phyloP scores from a whole-genome alignment of 1,284 basidiomycete genomes.

The Rugosomyces carneus region DNA sequence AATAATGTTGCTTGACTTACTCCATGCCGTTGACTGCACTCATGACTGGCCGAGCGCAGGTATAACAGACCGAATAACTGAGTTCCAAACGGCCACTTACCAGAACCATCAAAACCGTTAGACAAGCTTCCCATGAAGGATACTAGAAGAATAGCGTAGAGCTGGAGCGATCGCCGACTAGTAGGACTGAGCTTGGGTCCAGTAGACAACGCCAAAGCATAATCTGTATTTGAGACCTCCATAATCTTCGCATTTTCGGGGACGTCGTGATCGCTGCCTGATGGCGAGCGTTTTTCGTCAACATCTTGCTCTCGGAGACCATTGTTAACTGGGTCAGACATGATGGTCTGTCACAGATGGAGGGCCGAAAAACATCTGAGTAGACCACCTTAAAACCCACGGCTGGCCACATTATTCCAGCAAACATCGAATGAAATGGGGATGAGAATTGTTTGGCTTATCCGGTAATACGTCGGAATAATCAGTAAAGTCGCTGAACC shows the following conservation, averaged over 20 bases:
- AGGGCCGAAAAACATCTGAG: not conserved
- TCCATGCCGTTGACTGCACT: slow-evolving; percentile 41
- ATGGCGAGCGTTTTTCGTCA: slow-evolving; percentile 8
- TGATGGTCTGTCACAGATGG: not conserved
- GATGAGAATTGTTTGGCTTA: not conserved
- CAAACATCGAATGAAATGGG: slow-evolving; percentile 1
- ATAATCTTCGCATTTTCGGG: slow-evolving; percentile 22
- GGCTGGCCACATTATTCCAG: slow-evolving; percentile 1
- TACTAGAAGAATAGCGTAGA: slow-evolving; percentile 34
- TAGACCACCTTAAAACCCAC: not conserved
- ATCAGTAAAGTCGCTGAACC: not conserved
- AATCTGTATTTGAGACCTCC: slow-evolving; percentile 28
- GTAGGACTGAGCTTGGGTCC: slow-evolving; percentile 33
- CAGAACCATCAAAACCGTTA: slow-evolving; percentile 40
- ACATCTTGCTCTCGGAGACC: slow-evolving; percentile 5
- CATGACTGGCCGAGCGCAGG: slow-evolving; percentile 29
- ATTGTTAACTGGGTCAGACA: slow-evolving; percentile 6
- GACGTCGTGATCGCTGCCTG: slow-evolving; percentile 4
- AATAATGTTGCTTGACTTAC: slow-evolving; percentile 23
- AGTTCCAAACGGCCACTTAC: slow-evolving; percentile 21
- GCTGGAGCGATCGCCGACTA: slow-evolving; percentile 31
- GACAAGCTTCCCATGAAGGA: slow-evolving; percentile 39
- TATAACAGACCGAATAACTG: not conserved
- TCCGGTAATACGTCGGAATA: not conserved
- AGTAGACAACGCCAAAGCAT: slow-evolving; percentile 34